Evolutionary conservation across 441 rosid genomes (phyloP).

Genomic region (Erodium moschatum): DNA sequence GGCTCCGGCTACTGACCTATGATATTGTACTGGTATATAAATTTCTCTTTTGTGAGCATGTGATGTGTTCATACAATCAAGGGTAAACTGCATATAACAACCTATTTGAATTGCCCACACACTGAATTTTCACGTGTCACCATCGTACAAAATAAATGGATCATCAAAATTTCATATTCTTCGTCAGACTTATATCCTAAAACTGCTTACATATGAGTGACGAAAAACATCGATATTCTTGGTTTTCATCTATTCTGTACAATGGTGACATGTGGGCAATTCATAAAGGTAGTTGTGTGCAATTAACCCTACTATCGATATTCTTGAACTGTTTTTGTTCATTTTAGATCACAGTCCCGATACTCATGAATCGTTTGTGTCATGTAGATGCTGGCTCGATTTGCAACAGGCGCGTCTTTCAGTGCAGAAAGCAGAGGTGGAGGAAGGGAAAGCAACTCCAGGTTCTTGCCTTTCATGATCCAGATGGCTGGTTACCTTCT

Average conservation of each 20-base stretch:
- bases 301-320: no score
- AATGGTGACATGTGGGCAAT: no score
- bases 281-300: no score
- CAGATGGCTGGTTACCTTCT: constrained; percentile 99
- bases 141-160: no score
- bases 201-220: no score
- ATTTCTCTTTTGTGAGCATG: neutral
- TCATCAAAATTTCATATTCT: no score
- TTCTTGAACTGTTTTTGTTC: neutral
- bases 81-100: no score
- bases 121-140: no score
- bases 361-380: constrained; percentile 8
- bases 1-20: constrained; percentile 86
- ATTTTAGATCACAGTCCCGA: neutral
- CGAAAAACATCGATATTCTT: no score
- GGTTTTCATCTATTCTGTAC: no score
- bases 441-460: constrained; percentile 98
- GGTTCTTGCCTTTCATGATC: constrained; percentile 93
- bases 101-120: no score
- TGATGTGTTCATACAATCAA: neutral
- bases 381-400: constrained; percentile 94
- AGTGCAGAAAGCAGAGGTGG: constrained; percentile 90
- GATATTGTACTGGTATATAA: constrained; percentile 87
- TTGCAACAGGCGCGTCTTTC: constrained; percentile 98
- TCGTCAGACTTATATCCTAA: no score